Percentiles rank a stretch among this genome's conserved stretches.
phyloP scores from a whole-genome alignment of 768 basidiomycete species.

The Lactarius trivialis region DNA sequence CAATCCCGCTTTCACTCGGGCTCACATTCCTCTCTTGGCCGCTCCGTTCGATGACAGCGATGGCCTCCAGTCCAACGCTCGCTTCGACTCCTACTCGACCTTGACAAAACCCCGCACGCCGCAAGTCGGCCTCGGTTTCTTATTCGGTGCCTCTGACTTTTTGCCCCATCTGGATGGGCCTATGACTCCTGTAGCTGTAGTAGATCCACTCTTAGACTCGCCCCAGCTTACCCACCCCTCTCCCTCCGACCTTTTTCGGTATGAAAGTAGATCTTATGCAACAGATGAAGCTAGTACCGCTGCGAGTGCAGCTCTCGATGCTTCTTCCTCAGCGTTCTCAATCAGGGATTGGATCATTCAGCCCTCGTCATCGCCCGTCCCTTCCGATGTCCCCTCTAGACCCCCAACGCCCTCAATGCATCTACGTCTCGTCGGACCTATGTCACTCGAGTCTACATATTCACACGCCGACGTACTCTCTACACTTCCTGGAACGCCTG shows the following conservation, averaged over 20 bases:
- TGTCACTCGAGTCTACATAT: background rate
- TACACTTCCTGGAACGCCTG: background rate
- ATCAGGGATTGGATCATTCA: conserved; percentile 19
- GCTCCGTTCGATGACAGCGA: background rate
- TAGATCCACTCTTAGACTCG: conserved; percentile 3
- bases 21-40: background rate
- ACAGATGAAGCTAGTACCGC: background rate
- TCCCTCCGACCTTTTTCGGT: background rate
- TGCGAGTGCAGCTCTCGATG: background rate
- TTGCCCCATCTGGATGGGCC: background rate
- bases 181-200: background rate
- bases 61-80: conserved; percentile 18
- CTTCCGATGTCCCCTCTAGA: background rate
- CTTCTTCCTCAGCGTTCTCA: conserved; percentile 16
- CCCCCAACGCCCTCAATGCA: background rate
- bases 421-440: background rate
- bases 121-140: conserved; percentile 19
- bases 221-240: background rate
- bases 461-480: background rate
- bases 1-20: background rate
- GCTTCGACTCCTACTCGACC: background rate
- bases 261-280: background rate
- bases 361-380: conserved; percentile 7
- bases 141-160: conserved; percentile 10
- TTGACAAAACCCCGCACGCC: background rate